Evolutionary conservation across 306 rosid genomes (phyloP), one percentile per base, ranked within the genome.

Genomic region (Luffa aegyptiaca): DNA sequence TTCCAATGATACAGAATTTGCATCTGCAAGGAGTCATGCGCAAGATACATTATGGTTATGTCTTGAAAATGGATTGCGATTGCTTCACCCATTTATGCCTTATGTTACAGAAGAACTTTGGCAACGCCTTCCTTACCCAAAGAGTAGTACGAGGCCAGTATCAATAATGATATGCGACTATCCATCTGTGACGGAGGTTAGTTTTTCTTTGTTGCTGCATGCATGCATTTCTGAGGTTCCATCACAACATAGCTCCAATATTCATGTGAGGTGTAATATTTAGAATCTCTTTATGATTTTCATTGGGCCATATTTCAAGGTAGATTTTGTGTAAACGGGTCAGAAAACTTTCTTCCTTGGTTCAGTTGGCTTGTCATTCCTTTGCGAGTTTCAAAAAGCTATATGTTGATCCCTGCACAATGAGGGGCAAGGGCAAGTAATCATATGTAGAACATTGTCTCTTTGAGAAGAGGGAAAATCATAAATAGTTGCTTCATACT

Each of bases 61-160:
- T 82, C 93, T 95, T 75, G 99, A 95, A 74, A 86, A 86, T 85
- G 99, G 99, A 49, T 88, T 92, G 84, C 90, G 97, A 64, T 82
- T 95, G 89, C 97, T 95, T 84, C 99, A 95, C 81, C 99, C 99
- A 7, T 91, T 95, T 85, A 95, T 93, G 97, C 99, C 99, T 44
- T 95, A 88, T 65, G 96, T 93, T 72, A 93, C 97, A 49, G 99
- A 95, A 87, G 99, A 95, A 85, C 82, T 93, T 80, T 95, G 97
- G 97, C 98, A 95, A 88, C 99, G 99, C 51, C 97, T 95, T 85
- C 99, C 99, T 82, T 89, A 85, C 26, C 81, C 96, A 51, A 79
- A 17, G 78, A 94, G 88, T 78, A 56, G 84, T 68, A 56, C 83
- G 70, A 85, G 90, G 79, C 83, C 82, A 81, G 88, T 87, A 76